Base-by-base conservation (phyloP, 352 stramenopile species). In the Phytophthora meadii region DNA sequence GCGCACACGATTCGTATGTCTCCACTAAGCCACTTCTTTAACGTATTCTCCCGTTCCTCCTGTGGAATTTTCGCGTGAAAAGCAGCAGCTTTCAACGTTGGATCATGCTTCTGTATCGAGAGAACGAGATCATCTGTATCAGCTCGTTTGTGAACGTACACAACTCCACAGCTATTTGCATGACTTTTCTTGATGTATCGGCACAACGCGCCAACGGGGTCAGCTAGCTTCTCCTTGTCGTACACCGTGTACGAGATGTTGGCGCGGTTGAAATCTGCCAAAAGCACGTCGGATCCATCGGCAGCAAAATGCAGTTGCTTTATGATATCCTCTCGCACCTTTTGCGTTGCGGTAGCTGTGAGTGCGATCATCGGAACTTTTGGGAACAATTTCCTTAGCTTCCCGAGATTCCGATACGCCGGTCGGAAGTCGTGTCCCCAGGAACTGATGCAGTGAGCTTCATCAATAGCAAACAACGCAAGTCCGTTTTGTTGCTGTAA, bases 391-490 rank as follows among this genome's bases (percentile, higher is more conserved):
- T 52, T 54, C 6, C 80, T 81, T 17, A 90, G 30, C 17, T 54
- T 65, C 1, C 81, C 77, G 40, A 90, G 50, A 8, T 73, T 72
- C 4, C 73, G 77, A 55, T 89, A 90, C 47, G 80, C 75, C 5
- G 90, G 88, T 1, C 94, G 77, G 61, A 98, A 98, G 71, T 98
- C 93, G 69, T 97, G 81, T 62, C 36, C 81, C 91, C 90, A 97
- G 9, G 97, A 89, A 30, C 85, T 96, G 68, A 98, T 89, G 71
- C 93, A 98, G 61, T 98, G 94, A 4, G 90, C 92, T 61, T 98
- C 94, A 56, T 98, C 94, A 30, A 98, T 57, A 50, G 71, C 83
- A 78, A 73, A 97, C 60, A 78, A 84, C 32, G 78, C 72, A 28
- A 86, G 58, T 0, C 56, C 77, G 1, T 70, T 50, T 14, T 28